Conservation (phyloP, 768 basidiomycete genomes). For the Lanmaoa pseudosensibilis region DNA sequence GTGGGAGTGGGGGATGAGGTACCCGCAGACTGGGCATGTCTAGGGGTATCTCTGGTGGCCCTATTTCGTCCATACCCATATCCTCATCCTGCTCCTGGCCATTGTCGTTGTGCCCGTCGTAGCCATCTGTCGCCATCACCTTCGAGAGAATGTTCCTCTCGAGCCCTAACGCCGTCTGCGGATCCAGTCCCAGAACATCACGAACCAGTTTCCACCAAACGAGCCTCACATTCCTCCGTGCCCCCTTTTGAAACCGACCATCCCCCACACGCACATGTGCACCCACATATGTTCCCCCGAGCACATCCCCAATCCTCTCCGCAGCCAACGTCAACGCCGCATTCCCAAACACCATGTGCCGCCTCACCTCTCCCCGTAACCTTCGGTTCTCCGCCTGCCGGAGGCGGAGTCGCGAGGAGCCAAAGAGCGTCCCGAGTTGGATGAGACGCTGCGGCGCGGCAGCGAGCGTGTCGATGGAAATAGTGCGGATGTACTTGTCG, state of each 20-base stretch:
- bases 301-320: constrained; percentile 40
- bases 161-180: constrained; percentile 35
- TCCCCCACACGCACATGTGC: constrained; percentile 72
- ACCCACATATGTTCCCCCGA: constrained; percentile 55
- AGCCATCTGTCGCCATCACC: background rate
- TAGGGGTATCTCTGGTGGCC: constrained; percentile 21
- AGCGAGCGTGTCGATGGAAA: constrained; percentile 14
- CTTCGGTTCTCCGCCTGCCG: constrained; percentile 38
- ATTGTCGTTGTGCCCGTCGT: background rate
- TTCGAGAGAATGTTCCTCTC: constrained; percentile 15
- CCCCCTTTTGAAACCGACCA: constrained; percentile 52
- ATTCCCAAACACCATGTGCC: constrained; percentile 58
- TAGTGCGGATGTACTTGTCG: constrained; percentile 5
- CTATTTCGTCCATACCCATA: background rate
- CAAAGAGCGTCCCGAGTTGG: constrained; percentile 75
- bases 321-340: constrained; percentile 45
- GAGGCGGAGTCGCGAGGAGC: constrained; percentile 65
- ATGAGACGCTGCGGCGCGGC: constrained; percentile 47
- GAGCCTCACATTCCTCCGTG: constrained; percentile 41
- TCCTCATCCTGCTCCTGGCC: background rate
- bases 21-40: constrained; percentile 21
- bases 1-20: constrained; percentile 30
- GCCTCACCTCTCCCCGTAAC: constrained; percentile 49
- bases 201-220: constrained; percentile 62
- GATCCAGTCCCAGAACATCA: constrained; percentile 43